Evolutionary conservation across 306 rosid species (phyloP), one percentile per base, ranked within the genome.

Genomic region (Sicyos edulis): DNA sequence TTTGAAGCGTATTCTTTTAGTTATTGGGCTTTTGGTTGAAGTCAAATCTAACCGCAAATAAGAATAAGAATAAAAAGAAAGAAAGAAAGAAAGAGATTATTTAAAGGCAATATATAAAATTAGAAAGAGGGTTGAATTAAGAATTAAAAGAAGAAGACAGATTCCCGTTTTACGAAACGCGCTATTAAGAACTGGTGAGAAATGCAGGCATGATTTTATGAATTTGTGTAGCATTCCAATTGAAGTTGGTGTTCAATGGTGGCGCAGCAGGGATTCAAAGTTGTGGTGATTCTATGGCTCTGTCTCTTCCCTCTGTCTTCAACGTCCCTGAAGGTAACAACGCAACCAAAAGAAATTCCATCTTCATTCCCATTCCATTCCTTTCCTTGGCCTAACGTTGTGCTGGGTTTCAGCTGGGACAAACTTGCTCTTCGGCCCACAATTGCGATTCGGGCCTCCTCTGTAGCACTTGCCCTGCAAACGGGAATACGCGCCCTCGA

Each of bases 401-500:
- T 57, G 5, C 52, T 22, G 6, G 13, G 10, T 50, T 74, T 32
- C 83, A 93, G 99, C 87, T 93, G 75, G 99, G 99, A 83, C 97
- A 93, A 87, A 93, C 89, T 13, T 93, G 99, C 64, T 83, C 91
- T 2, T 52, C 88, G n/a, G 78, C 71, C 62, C 58, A 59, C n/a
- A 80, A 84, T 49, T 93, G 99, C 75, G 95, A 93, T 16, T 56
- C 74, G 59, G 96, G 96, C 24, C 80, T 89, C 24, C 80, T 62
- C 50, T 93, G 99, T 78, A 82, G 80, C 5, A 83, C 87, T 12
- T 93, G 99, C 80, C 78, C 84, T 10, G 91, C 88, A 0, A 93
- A 89, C 75, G 99, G 95, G 34, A 93, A 93, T 68, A 93, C 97
- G 78, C 82, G 99, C 59, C 80, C 86, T 72, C 85, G 99, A 87